Evolutionary conservation across 202 grass and related monocot genomes (phyloP).

Genomic region (Panicum virgatum): DNA sequence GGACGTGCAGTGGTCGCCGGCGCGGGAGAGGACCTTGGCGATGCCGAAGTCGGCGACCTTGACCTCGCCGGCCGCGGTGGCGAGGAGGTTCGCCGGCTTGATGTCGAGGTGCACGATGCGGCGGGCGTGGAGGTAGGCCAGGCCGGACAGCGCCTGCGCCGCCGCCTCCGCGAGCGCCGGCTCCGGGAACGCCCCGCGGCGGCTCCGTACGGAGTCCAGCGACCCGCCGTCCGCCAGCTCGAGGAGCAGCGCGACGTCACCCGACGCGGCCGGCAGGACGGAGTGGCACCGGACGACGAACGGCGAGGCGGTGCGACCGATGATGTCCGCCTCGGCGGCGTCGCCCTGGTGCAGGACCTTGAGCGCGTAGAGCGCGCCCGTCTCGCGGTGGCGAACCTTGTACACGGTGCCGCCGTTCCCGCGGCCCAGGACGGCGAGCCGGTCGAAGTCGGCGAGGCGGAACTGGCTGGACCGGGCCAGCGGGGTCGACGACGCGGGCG

Average conservation of each 20-base stretch:
- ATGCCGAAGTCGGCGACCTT: slow-evolving; percentile 93
- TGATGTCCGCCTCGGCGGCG: slow-evolving; percentile 52
- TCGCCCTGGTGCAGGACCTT: slow-evolving; percentile 56
- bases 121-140: slow-evolving; percentile 68
- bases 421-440: slow-evolving; percentile 61
- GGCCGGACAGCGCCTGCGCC: slow-evolving; percentile 52
- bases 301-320: slow-evolving; percentile 46
- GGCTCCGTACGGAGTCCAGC: slow-evolving; percentile 44
- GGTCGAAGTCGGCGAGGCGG: slow-evolving; percentile 68
- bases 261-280: slow-evolving; percentile 25
- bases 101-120: slow-evolving; percentile 77
- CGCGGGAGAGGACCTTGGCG: slow-evolving; percentile 54
- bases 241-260: slow-evolving; percentile 59
- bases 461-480: slow-evolving; percentile 19
- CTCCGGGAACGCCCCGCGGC: slow-evolving; percentile 58
- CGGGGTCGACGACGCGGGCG: slow-evolving; percentile 1
- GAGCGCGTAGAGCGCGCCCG: slow-evolving; percentile 60
- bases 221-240: slow-evolving; percentile 72
- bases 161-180: slow-evolving; percentile 61
- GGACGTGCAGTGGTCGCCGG: slow-evolving; percentile 57
- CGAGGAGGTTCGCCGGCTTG: slow-evolving; percentile 73
- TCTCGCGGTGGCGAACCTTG: slow-evolving; percentile 67
- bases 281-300: slow-evolving; percentile 56
- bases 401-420: slow-evolving; percentile 81
- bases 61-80: slow-evolving; percentile 47